Base-by-base conservation (phyloP, 768 basidiomycete species). In the Multifurca ochricompacta region DNA sequence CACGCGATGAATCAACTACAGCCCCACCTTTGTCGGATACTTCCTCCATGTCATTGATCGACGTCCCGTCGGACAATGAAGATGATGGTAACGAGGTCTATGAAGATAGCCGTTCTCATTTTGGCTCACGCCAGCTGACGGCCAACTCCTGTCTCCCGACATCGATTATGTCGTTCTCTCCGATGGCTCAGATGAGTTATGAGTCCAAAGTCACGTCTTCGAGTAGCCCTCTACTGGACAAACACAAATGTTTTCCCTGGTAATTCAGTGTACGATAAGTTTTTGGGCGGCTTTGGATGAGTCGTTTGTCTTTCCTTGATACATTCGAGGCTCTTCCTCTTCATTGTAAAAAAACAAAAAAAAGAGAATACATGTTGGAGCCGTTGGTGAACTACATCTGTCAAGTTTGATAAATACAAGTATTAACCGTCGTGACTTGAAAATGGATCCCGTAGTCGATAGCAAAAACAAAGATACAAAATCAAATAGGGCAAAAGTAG, bases 121-220 rank as follows among this genome's bases (percentile, higher is more conserved):
- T 71, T 4, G 70, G 65, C 56, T 56, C 45, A 66, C 55, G 48
- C 69, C 59, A 1, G 53, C 41, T 4, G 48, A 41, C 27, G n/a
- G 32, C 51, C 45, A 35, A 16, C 23, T 51, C 36, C 43, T 48
- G 10, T 47, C 59, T 13, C 66, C 59, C 6, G 69, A 73, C 6
- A 67, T 77, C 59, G 85, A 87, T 57, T 89, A 85, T 63, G 84
- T 87, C 13, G 73, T 89, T 52, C 66, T 88, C 54, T 88, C 85
- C 59, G 87, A 87, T 63, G 81, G 80, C 56, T 73, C 72, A 31
- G 79, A 77, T 36, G 77, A 79, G 30, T 69, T 62, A n/a, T 61
- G 28, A 43, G 18, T 10, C 13, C 23, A 32, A 39, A 43, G 13
- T 16, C 18, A 5, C 9, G 31, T 18, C 19, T 1, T 28, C 42